A percentile compares a stretch with the other conserved stretches of the same genome.
These are phyloP conservation scores for Clavispora carvajalis DNA, from an alignment of 805 yeast species.

Conservation along the genomic window DNA sequence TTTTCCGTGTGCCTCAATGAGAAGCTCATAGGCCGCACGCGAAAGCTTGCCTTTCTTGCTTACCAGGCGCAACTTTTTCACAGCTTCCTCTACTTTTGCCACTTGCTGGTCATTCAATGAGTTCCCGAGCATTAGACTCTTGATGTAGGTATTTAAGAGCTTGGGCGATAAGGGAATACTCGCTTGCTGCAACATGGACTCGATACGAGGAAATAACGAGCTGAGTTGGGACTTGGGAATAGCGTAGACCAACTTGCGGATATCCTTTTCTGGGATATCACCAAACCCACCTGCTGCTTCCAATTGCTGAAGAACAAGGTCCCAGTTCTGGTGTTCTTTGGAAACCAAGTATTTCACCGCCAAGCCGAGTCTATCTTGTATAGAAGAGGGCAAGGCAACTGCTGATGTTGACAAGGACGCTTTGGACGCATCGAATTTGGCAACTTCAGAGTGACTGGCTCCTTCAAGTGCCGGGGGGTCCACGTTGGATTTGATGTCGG, in stretches of 20 bases:
- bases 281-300: slow-evolving; percentile 31
- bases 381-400: slow-evolving; percentile 30
- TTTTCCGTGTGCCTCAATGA: slow-evolving; percentile 45
- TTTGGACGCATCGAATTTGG: slow-evolving; percentile 9
- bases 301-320: slow-evolving; percentile 37
- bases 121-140: slow-evolving; percentile 25
- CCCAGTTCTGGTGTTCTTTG: slow-evolving; percentile 42
- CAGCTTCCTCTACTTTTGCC: slow-evolving; percentile 27
- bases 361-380: slow-evolving; percentile 34
- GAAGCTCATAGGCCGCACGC: slow-evolving; percentile 37
- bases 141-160: slow-evolving; percentile 34
- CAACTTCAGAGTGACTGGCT: background rate
- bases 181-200: slow-evolving; percentile 29
- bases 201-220: slow-evolving; percentile 21
- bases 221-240: slow-evolving; percentile 39
- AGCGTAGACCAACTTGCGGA: slow-evolving; percentile 28
- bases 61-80: slow-evolving; percentile 18
- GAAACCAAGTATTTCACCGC: slow-evolving; percentile 36
- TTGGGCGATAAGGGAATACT: slow-evolving; percentile 23
- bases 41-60: slow-evolving; percentile 24
- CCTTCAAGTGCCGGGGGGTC: slow-evolving; percentile 9
- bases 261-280: slow-evolving; percentile 27
- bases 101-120: slow-evolving; percentile 18
- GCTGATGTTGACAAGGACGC: slow-evolving; percentile 14
- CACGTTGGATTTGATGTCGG: slow-evolving; percentile 11